phyloP scores from a whole-genome alignment of 2,329 filamentous ascomycete species.

The Fusarium hainanense region DNA sequence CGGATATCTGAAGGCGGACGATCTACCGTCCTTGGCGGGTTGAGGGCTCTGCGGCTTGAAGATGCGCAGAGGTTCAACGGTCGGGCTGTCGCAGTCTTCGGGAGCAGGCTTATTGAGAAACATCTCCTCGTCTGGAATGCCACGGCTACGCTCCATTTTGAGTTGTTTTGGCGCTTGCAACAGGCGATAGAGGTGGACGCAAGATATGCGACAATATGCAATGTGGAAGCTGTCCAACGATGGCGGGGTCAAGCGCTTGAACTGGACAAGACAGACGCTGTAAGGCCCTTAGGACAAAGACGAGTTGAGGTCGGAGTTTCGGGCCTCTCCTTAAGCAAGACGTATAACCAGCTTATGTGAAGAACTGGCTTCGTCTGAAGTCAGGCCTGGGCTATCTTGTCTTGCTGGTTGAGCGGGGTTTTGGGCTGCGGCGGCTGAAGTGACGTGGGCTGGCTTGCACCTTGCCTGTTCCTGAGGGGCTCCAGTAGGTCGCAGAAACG shows the following conservation, averaged over 20 bases:
- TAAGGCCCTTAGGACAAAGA: conserved; percentile 9
- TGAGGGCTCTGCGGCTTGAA: conserved; percentile 79
- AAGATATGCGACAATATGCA: conserved; percentile 21
- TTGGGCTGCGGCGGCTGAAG: conserved; percentile 20
- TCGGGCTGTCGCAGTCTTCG: conserved; percentile 74
- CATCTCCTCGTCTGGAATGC: conserved; percentile 82
- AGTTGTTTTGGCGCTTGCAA: conserved; percentile 13
- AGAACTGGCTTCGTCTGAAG: neutral
- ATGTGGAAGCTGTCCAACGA: conserved; percentile 20
- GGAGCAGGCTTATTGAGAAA: conserved; percentile 74
- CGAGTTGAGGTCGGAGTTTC: conserved; percentile 1
- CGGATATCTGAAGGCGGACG: conserved; percentile 61
- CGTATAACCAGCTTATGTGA: conserved; percentile 1
- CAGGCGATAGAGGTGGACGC: conserved; percentile 3
- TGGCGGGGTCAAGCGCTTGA: conserved; percentile 30
- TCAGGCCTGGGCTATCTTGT: conserved; percentile 17
- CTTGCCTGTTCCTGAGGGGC: conserved; percentile 31
- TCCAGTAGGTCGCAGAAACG: conserved; percentile 48
- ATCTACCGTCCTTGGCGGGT: conserved; percentile 58
- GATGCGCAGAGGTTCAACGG: conserved; percentile 85
- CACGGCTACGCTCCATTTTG: conserved; percentile 67
- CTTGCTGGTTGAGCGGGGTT: conserved; percentile 43
- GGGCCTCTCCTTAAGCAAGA: conserved; percentile 24
- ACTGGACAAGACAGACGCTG: conserved; percentile 15
- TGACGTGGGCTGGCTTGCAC: conserved; percentile 28